Conservation (phyloP, 2,329 filamentous ascomycete genomes). For the Fusarium equiseti region DNA sequence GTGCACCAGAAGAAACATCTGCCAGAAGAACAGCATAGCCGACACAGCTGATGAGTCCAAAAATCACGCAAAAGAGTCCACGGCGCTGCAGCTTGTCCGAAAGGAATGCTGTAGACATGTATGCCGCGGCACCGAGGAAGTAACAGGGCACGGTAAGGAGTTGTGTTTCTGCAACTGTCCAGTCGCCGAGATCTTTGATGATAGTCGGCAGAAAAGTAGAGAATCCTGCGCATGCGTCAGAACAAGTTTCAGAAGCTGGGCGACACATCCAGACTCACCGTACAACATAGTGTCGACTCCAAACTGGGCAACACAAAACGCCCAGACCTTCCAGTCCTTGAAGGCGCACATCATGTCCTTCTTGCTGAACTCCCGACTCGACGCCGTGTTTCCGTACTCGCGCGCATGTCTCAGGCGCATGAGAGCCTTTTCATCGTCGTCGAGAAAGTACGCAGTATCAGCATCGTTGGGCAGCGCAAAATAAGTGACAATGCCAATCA, state of each 20-base stretch:
- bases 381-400: conserved; percentile 63
- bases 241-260: not conserved
- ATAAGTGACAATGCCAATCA: conserved; percentile 53
- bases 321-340: conserved; percentile 81
- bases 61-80: conserved; percentile 72
- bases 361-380: conserved; percentile 62
- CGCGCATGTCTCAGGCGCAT: conserved; percentile 59
- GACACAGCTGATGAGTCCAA: conserved; percentile 72
- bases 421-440: conserved; percentile 72
- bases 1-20: conserved; percentile 68
- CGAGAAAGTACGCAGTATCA: conserved; percentile 70
- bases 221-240: conserved; percentile 64
- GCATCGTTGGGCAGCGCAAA: conserved; percentile 54
- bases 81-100: conserved; percentile 76
- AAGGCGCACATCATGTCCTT: conserved; percentile 75
- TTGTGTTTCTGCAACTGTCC: conserved; percentile 75
- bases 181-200: conserved; percentile 74
- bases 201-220: conserved; percentile 85
- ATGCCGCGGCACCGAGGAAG: conserved; percentile 75
- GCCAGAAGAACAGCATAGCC: conserved; percentile 78
- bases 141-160: conserved; percentile 85
- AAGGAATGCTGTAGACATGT: conserved; percentile 73
- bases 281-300: conserved; percentile 83
- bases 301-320: conserved; percentile 77
- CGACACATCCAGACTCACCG: conserved; percentile 48